Conservation (phyloP, 805 yeast genomes). For the Barnettozyma siamensis region DNA sequence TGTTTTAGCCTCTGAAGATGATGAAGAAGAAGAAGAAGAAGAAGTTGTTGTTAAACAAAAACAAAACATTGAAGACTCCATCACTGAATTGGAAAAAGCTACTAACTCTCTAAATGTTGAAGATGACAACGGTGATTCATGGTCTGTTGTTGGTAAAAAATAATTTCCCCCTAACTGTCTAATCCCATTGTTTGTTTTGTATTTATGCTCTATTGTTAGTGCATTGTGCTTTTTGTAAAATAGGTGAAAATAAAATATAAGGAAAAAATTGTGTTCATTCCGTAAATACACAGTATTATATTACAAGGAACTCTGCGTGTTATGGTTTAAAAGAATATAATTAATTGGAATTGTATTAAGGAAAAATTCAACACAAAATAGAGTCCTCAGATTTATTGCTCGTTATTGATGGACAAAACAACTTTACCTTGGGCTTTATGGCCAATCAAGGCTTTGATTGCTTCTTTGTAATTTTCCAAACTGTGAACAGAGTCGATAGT, state of each 20-base stretch:
- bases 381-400: too few species aligned
- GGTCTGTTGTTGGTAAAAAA: constrained; percentile 44
- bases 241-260: neutral
- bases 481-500: constrained; percentile 49
- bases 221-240: neutral
- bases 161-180: neutral
- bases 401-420: constrained; percentile 3
- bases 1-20: constrained; percentile 47
- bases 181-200: neutral
- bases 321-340: too few species aligned
- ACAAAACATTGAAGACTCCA: constrained; percentile 14
- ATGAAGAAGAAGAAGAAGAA: constrained; percentile 36
- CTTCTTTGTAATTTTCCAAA: constrained; percentile 45
- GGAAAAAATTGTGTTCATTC: too few species aligned
- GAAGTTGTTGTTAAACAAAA: constrained; percentile 8
- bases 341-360: too few species aligned
- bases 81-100: constrained; percentile 31
- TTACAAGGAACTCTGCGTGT: too few species aligned
- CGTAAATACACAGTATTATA: too few species aligned
- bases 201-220: neutral
- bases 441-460: constrained; percentile 40
- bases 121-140: constrained; percentile 31
- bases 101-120: constrained; percentile 36
- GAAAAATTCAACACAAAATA: too few species aligned
- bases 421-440: constrained; percentile 52